Base-by-base conservation (phyloP, 805 yeast species). In the Saturnispora hagleri region DNA sequence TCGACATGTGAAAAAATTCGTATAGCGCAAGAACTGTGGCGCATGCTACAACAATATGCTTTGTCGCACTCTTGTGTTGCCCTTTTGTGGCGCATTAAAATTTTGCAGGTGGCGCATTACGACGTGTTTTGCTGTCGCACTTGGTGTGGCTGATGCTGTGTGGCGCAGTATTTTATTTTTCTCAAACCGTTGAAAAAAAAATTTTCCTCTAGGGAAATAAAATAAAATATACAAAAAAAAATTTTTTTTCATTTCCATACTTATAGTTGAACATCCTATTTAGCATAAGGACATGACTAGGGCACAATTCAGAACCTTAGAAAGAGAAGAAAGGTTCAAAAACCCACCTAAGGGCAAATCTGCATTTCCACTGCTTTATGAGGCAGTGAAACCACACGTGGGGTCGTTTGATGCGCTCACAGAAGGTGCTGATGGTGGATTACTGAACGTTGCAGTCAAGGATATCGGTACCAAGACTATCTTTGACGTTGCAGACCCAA, bases 381-480 rank as follows among this genome's bases (percentile, higher is more conserved):
- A 89, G 56, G 98, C 99, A 15, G 93, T 93, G 41, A 81, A 81
- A 52, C 99, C 99, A 5, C 99, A 93, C 67, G 79, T 93, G 51
- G 97, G 96, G 8, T 91, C 98, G 1, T 93, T 93, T 75, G 86
- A 93, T 74, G 97, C 97, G 5, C 74, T 93, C 52, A 86, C 96
- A 24, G 95, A 87, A 53, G 96, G 96, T 43, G 81, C 86, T 24
- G 82, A 75, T 43, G 95, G 91, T 46, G 97, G 97, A 5, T 68
- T 93, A 26, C 73, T 93, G 54, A 89, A 90, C 66, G 71, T 84
- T 48, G 97, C 86, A 2, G 95, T 85, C 46, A 76, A 84, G 61
- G 98, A 93, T 63, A 89, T 93, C 55, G 99, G 98, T 9, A 70
- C 79, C 54, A 87, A 84, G 62, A 81, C 89, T 17, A 82, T 89